phyloP scores from a whole-genome alignment of 768 basidiomycete species.

The Xerocomellus chrysenteron region DNA sequence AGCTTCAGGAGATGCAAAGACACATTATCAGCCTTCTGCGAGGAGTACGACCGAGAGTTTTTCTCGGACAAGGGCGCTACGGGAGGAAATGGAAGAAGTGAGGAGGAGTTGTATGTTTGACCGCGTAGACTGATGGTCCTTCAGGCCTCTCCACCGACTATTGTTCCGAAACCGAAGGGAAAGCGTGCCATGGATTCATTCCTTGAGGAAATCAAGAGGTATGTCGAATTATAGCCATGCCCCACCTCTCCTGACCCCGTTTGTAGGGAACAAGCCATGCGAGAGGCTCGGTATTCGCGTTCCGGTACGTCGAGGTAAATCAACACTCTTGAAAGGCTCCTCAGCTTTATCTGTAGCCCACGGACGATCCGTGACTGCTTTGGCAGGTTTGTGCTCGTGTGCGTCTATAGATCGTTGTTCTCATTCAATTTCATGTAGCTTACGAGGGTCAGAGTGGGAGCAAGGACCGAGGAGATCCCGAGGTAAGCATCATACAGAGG shows the following conservation, averaged over 20 bases:
- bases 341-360: conserved; percentile 39
- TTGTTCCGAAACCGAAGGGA: conserved; percentile 76
- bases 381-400: conserved; percentile 64
- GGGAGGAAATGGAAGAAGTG: conserved; percentile 34
- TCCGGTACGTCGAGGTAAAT: conserved; percentile 45
- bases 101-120: conserved; percentile 18
- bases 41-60: conserved; percentile 30
- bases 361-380: conserved; percentile 81
- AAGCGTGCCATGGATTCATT: conserved; percentile 97
- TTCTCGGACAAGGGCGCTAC: conserved; percentile 33
- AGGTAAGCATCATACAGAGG: conserved; percentile 45
- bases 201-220: conserved; percentile 95
- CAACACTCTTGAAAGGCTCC: neutral
- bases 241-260: neutral
- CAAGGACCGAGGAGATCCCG: conserved; percentile 84
- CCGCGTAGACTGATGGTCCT: conserved; percentile 6
- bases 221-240: conserved; percentile 8
- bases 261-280: conserved; percentile 85
- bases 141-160: conserved; percentile 58
- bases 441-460: conserved; percentile 91
- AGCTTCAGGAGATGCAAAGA: conserved; percentile 43
- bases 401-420: neutral
- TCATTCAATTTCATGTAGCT: conserved; percentile 40
- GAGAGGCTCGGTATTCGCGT: conserved; percentile 81
- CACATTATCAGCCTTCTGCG: conserved; percentile 43